Conservation (phyloP, 352 stramenopile genomes). For the Pythium grandisporangium region DNA sequence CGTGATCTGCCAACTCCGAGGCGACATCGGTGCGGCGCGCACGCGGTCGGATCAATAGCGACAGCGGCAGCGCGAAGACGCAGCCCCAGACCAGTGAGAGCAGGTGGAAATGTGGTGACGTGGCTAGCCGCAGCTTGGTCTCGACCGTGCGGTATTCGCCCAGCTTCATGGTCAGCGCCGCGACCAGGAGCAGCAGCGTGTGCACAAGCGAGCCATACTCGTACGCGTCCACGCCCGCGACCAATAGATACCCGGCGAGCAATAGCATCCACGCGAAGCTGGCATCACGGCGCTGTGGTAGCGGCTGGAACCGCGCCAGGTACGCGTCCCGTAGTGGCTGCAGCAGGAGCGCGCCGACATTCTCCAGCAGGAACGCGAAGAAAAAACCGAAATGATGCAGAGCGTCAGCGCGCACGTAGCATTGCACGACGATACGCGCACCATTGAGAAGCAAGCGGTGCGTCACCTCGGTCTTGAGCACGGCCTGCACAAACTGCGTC, state of each 20-base stretch:
- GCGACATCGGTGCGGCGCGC: conserved; percentile 19
- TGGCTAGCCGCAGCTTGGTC: conserved; percentile 13
- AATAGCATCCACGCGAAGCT: conserved; percentile 26
- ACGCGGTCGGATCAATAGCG: conserved; percentile 16
- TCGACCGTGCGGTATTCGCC: conserved; percentile 14
- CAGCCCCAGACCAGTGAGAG: conserved; percentile 25
- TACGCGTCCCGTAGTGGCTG: conserved; percentile 24
- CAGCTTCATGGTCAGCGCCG: conserved; percentile 25
- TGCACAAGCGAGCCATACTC: conserved; percentile 58
- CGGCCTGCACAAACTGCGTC: conserved; percentile 9
- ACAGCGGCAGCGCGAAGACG: conserved; percentile 19
- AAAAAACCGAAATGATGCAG: conserved; percentile 59
- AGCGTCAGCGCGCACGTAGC: conserved; percentile 39
- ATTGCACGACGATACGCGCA: conserved; percentile 23
- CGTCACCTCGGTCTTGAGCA: conserved; percentile 5
- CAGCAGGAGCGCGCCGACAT: conserved; percentile 33
- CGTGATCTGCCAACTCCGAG: background rate
- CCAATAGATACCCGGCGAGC: conserved; percentile 36
- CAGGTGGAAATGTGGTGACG: conserved; percentile 24
- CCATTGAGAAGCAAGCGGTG: conserved; percentile 22
- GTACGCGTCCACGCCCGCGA: conserved; percentile 47
- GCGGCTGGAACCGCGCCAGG: no score
- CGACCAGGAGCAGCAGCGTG: conserved; percentile 33
- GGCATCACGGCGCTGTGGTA: no score
- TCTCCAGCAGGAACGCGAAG: conserved; percentile 59